Base-by-base conservation (phyloP, 805 yeast genomes). In the Pichia membranifaciens region DNA sequence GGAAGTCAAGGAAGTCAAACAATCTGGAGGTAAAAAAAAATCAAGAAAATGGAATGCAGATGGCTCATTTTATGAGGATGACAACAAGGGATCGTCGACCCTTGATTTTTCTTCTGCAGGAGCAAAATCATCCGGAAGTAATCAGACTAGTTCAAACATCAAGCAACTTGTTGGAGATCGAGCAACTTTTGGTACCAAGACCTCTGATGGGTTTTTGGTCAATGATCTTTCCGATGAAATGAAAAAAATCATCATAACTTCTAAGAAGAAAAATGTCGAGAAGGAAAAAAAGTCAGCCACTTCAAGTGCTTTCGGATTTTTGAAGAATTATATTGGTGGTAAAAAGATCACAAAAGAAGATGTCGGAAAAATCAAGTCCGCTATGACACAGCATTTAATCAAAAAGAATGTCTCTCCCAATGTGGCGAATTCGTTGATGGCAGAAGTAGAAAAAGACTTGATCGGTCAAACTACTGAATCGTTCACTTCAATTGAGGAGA, bases 361-460 rank as follows among this genome's bases (percentile, higher is more conserved):
- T 58, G 70, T 91, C 48, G 74, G 74, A 34, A 79, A 81, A 38
- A 81, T 87, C 2, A 68, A 86, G 20, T 72, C 72, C 35, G 78
- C 81, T 38, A 75, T 93, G 66, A 75, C 79, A 46, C 84, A 86
- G 49, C 95, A 87, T 57, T 70, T 91, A 47, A 78, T 93, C 51
- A 73, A 83, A 52, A 91, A 90, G 58, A 91, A 91, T 58, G 93
- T 91, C 29, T 93, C 97, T 3, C 93, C 95, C 10, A 86, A 84
- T 49, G 95, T 89, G 2, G 93, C 98, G 0, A 79, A 73, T 36
- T 74, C 78, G 40, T 73, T 91, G 41, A 78, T 87, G 38, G 75
- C 78, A 15, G 82, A 81, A 49, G 88, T 93, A 34, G 82, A 81
- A 47, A 73, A 74, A 52, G 82, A 81, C 48, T 65, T 93, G 39